Base-by-base conservation (phyloP, 805 yeast species). In the Ogataea pignaliae region DNA sequence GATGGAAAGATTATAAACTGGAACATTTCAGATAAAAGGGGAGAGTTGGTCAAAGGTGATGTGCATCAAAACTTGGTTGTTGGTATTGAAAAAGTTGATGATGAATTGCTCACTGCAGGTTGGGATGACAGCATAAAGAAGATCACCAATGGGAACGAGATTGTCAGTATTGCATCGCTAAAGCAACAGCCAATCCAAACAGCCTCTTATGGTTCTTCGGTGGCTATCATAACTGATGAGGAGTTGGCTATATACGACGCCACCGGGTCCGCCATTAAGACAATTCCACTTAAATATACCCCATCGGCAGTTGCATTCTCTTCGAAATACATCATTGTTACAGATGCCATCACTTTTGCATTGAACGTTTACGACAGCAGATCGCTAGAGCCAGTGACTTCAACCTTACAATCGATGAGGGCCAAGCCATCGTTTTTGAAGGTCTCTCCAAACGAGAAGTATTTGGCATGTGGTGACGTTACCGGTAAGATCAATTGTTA, bases 401-500 rank as follows among this genome's bases (percentile, higher is more conserved):
- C 47, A 6, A 36, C 52, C 14, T 59, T 72, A 51, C 43, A 55
- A 16, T 76, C 68, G 39, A 65, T 79, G 47, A 76, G 88, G 46
- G 75, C 88, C 3, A 72, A 78, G 10, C 85, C 89, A 13, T 73
- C 86, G 2, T 69, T 70, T 42, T 70, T 86, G 38, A 68, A 81
- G 11, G 76, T 87, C 28, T 87, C 97, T 1, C 91, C 88, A 3
- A 72, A 82, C 53, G 85, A 79, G 8, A 63, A 71, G 44, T 76
- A 68, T 47, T 71, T 85, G 14, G 98, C 98, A 1, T 85, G 84
- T 21, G 97, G 97, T 41, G 97, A 90, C 56, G 72, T 73, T 5
- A 72, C 84, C 42, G 99, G 99, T 30, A 93, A 91, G 63, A 88
- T 89, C 51, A 66, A 83, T n/a, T 71, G 90, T 32, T 88, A 79